Base-by-base conservation (phyloP, 768 basidiomycete genomes). In the Collybiopsis luxurians region DNA sequence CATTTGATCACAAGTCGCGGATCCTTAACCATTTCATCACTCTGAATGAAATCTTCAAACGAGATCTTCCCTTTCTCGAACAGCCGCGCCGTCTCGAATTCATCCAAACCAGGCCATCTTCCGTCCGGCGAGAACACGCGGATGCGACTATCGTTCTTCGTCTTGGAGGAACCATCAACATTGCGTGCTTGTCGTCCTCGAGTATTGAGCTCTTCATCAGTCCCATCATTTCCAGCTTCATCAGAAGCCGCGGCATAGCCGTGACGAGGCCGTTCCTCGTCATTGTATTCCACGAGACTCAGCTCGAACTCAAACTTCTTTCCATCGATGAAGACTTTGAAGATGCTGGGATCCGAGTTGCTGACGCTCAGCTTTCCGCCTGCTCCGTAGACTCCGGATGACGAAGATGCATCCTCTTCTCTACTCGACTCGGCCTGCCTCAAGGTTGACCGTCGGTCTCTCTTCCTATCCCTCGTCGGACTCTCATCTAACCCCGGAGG, bases 1-100 rank as follows among this genome's bases (percentile, higher is more conserved):
- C 91, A 95, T 58, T 82, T 78, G 50, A 95, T 81, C 2, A 93
- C 89, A 36, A 96, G 77, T 27, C 79, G 71, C 7, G 83, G 80
- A 63, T 89, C 81, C 34, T 77, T 71, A 4, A 89, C 81, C 26
- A 93, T 68, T 5, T 68, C 66, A 13, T 82, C 83, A 55, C 92
- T 84, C 28, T 81, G 77, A 51, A 96, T 68, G 56, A 97, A 87
- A 30, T 69, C 73, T 19, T 78, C 67, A 63, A 87, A 91, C 30
- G 85, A 79, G 26, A 96, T 71, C 60, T 82, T 80, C 13, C 82
- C 81, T n/a, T 72, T 65, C 19, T 82, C 75, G 66, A 95, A 92
- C 0, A 75, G 44, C 52, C 75, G 68, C 1, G 79, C 75, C 10
- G 81, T 79, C 53, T 86, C 85, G 4, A 82, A 72, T 46, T 83